Conservation (phyloP, 345 rosid species). For the Ceriops decandra region DNA sequence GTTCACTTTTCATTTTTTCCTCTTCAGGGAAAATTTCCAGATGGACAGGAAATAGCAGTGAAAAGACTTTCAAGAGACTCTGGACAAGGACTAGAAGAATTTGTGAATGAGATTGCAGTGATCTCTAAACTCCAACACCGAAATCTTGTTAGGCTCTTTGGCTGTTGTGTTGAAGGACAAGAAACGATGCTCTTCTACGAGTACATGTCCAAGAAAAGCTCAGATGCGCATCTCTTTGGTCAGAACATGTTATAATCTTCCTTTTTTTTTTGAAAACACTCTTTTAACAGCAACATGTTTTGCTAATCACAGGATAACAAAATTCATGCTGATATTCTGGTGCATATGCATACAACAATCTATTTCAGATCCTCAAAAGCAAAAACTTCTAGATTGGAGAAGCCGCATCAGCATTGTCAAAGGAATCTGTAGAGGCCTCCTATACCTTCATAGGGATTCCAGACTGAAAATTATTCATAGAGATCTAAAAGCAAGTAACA, state of each 20-base stretch:
- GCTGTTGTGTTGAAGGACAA: slow-evolving; percentile 19
- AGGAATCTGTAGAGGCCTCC: slow-evolving; percentile 60
- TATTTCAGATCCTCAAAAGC: slow-evolving; percentile 33
- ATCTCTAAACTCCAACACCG: slow-evolving; percentile 23
- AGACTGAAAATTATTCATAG: slow-evolving; percentile 71
- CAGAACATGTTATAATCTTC: neutral
- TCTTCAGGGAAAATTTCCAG: slow-evolving; percentile 10
- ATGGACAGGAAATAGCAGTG: slow-evolving; percentile 23
- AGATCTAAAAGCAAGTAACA: slow-evolving; percentile 64
- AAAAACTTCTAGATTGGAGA: slow-evolving; percentile 48
- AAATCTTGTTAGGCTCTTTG: slow-evolving; percentile 17
- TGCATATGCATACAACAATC: neutral
- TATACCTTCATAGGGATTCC: slow-evolving; percentile 70
- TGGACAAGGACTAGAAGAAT: slow-evolving; percentile 18
- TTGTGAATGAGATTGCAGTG: slow-evolving; percentile 15
- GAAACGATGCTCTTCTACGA: slow-evolving; percentile 21
- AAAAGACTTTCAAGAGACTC: slow-evolving; percentile 20
- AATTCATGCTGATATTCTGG: no score
- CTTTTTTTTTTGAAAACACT: no score
- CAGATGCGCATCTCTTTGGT: slow-evolving; percentile 19
- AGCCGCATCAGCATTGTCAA: slow-evolving; percentile 47
- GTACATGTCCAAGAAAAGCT: slow-evolving; percentile 24
- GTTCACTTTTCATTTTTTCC: no score
- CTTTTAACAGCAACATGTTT: no score
- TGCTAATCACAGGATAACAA: no score